Evolutionary conservation across 2,329 filamentous ascomycete genomes (phyloP).

Genomic region (Cercospora sojina): DNA sequence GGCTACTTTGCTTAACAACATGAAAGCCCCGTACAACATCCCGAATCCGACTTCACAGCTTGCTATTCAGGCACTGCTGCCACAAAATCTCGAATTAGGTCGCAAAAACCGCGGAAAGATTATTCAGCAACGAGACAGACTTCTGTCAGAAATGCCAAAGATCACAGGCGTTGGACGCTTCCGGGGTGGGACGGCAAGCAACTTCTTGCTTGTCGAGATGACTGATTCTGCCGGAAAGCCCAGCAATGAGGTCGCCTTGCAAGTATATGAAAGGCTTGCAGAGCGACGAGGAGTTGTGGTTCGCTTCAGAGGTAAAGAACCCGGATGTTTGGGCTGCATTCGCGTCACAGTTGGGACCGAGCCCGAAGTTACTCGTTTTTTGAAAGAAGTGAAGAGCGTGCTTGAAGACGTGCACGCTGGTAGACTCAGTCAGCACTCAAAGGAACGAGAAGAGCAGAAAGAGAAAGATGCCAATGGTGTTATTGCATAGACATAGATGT

Average conservation of each 20-base stretch:
- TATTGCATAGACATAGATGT: slow-evolving; percentile 38
- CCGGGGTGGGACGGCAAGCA: slow-evolving; percentile 75
- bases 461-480: slow-evolving; percentile 53
- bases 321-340: slow-evolving; percentile 83
- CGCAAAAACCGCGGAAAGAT: slow-evolving; percentile 66
- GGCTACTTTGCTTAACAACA: slow-evolving; percentile 77
- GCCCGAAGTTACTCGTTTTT: slow-evolving; percentile 74
- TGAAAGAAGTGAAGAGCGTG: slow-evolving; percentile 63
- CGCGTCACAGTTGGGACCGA: slow-evolving; percentile 92
- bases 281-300: slow-evolving; percentile 88
- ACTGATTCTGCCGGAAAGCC: slow-evolving; percentile 70
- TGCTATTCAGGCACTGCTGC: slow-evolving; percentile 69
- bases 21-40: slow-evolving; percentile 97
- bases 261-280: slow-evolving; percentile 80
- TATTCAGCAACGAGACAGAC: slow-evolving; percentile 70
- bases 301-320: slow-evolving; percentile 87
- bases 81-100: slow-evolving; percentile 71
- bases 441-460: slow-evolving; percentile 43
- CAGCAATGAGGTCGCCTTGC: slow-evolving; percentile 74
- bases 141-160: slow-evolving; percentile 70
- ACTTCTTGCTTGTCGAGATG: slow-evolving; percentile 91
- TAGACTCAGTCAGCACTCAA: slow-evolving; percentile 31
- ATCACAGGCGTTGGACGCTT: slow-evolving; percentile 78
- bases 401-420: slow-evolving; percentile 51
- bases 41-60: slow-evolving; percentile 82